Evolutionary conservation across 495 filamentous ascomycete genomes (phyloP).

Genomic region (Lasiosphaeria ovina): DNA sequence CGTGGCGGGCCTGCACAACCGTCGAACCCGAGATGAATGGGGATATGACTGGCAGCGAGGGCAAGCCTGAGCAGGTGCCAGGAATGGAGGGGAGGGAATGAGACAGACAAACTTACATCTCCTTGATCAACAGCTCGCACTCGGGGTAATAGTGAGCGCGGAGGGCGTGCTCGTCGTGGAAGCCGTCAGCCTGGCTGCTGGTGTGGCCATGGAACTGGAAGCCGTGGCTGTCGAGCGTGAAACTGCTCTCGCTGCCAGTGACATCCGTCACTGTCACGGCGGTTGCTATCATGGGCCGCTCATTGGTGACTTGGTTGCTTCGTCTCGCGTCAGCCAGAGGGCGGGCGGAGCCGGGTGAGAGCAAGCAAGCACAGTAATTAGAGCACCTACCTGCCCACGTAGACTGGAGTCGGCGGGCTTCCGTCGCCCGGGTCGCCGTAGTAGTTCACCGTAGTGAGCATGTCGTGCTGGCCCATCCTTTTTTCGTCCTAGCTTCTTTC

Average conservation of each 20-base stretch:
- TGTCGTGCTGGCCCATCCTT: slow-evolving; percentile 28
- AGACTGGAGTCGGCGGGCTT: slow-evolving; percentile 48
- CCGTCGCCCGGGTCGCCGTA: slow-evolving; percentile 58
- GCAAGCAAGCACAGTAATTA: too few relatives aligned
- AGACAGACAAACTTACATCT: slow-evolving; percentile 45
- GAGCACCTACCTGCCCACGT: slow-evolving; percentile 40
- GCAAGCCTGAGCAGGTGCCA: too few relatives aligned
- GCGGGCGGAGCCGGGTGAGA: too few relatives aligned
- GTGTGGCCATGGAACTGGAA: slow-evolving; percentile 35
- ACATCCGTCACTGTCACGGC: slow-evolving; percentile 39
- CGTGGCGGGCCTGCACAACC: too few relatives aligned
- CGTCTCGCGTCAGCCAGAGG: background rate
- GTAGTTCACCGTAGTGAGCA: slow-evolving; percentile 57
- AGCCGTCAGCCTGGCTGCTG: slow-evolving; percentile 6
- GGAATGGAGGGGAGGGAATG: too few relatives aligned
- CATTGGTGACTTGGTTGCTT: slow-evolving; percentile 32
- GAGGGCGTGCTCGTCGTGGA: slow-evolving; percentile 45
- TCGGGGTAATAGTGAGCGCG: slow-evolving; percentile 61
- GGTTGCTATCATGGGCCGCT: slow-evolving; percentile 43
- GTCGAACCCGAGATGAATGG: too few relatives aligned
- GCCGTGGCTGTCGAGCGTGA: slow-evolving; percentile 39
- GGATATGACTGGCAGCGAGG: too few relatives aligned
- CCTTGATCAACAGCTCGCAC: slow-evolving; percentile 54
- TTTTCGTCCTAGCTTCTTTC: too few relatives aligned
- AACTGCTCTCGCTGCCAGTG: slow-evolving; percentile 32